A percentile compares a stretch with the other conserved stretches of the same genome.
Evolutionary conservation across 345 rosid species (phyloP).

Genomic region (Moricandia moricandioides): DNA sequence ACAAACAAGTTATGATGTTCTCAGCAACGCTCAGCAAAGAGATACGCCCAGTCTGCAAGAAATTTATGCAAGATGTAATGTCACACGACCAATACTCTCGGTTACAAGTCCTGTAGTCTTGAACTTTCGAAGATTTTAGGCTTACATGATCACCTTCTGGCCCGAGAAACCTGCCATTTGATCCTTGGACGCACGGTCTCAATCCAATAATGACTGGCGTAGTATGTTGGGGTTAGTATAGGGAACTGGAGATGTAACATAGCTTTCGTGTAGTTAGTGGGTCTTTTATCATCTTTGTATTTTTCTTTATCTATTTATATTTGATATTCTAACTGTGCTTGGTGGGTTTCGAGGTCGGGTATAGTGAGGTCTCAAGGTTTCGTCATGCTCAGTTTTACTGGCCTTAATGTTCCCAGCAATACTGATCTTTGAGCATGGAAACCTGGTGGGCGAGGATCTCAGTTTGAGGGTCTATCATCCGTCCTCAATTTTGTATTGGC

Average conservation of each 20-base stretch:
- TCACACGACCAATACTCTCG: slow-evolving; percentile 57
- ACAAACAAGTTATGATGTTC: slow-evolving; percentile 99
- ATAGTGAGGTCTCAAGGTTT: not conserved
- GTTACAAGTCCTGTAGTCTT: slow-evolving; percentile 49
- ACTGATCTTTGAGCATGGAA: slow-evolving; percentile 40
- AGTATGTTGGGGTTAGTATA: not conserved
- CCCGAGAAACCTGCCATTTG: not conserved
- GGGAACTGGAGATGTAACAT: not conserved
- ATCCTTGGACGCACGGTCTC: not conserved
- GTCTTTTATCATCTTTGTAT: not conserved
- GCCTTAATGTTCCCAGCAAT: slow-evolving; percentile 17
- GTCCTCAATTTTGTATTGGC: slow-evolving; percentile 60
- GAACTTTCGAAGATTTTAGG: slow-evolving; percentile 33
- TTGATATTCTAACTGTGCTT: not conserved
- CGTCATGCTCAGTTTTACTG: not conserved
- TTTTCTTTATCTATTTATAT: not conserved
- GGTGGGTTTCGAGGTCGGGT: not conserved
- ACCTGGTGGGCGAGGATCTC: slow-evolving; percentile 51
- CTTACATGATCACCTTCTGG: not conserved
- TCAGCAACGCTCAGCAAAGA: slow-evolving; percentile 99
- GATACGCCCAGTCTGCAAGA: slow-evolving; percentile 99
- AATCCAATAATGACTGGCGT: not conserved
- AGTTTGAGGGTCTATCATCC: slow-evolving; percentile 52
- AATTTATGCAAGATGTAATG: slow-evolving; percentile 99
- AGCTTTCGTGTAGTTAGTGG: not conserved